A percentile compares a stretch with the other conserved stretches of the same genome.
phyloP scores from a whole-genome alignment of 208 protist species.

The Leishmania mexicana region DNA sequence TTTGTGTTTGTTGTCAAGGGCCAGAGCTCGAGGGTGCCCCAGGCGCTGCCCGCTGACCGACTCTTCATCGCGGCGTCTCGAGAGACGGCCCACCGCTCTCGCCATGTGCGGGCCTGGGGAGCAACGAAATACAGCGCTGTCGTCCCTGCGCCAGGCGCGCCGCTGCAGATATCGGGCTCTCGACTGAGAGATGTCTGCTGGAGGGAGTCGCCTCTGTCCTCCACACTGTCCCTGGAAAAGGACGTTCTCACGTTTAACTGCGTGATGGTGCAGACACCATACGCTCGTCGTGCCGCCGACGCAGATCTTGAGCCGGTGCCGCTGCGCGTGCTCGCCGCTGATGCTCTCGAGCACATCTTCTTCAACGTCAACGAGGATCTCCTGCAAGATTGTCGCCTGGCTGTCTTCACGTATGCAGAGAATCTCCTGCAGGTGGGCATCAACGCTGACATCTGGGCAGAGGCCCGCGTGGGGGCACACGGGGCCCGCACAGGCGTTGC shows the following conservation, averaged over 20 bases:
- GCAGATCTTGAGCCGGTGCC: slow-evolving; percentile 42
- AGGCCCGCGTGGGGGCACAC: slow-evolving; percentile 13
- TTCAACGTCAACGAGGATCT: slow-evolving; percentile 70
- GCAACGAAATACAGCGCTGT: slow-evolving; percentile 14
- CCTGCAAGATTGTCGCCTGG: slow-evolving; percentile 32
- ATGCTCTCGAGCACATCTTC: slow-evolving; percentile 39
- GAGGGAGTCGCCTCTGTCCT: slow-evolving; percentile 15
- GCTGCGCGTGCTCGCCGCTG: slow-evolving; percentile 33
- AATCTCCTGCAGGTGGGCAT: slow-evolving; percentile 38
- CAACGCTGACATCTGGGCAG: slow-evolving; percentile 21
- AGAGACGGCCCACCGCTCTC: slow-evolving; percentile 25
- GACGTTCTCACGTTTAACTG: slow-evolving; percentile 29
- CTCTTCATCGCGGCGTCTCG: slow-evolving; percentile 30
- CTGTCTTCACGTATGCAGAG: slow-evolving; percentile 59
- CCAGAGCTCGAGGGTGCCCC: slow-evolving; percentile 13
- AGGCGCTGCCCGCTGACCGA: slow-evolving; percentile 23
- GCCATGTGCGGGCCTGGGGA: slow-evolving; percentile 9
- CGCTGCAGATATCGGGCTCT: slow-evolving; percentile 25
- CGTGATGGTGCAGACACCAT: slow-evolving; percentile 39
- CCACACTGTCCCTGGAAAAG: slow-evolving; percentile 10
- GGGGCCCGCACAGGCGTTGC: not conserved
- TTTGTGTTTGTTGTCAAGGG: slow-evolving; percentile 28
- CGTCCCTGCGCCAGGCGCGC: not conserved
- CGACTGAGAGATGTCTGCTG: slow-evolving; percentile 30
- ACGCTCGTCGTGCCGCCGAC: slow-evolving; percentile 23